Conservation (phyloP, 495 filamentous ascomycete species). For the Hyaloscypha hepaticicola region DNA sequence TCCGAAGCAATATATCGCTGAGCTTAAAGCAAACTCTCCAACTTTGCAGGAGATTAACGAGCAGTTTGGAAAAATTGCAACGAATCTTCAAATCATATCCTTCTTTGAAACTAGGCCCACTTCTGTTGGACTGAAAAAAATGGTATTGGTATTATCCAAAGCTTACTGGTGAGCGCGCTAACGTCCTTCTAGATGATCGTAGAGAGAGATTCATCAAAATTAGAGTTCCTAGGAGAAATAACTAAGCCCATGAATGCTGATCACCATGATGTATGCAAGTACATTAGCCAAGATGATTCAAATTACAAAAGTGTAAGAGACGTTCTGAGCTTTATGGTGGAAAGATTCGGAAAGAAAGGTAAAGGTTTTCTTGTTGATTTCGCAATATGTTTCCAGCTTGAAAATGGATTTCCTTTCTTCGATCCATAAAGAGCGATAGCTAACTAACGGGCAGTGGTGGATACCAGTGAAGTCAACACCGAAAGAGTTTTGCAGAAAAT, state of each 20-base stretch:
- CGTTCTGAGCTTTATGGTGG: constrained; percentile 29
- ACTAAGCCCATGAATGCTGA: constrained; percentile 43
- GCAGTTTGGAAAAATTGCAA: not conserved
- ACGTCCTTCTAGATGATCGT: not conserved
- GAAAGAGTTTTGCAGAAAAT: not conserved
- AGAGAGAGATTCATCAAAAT: constrained; percentile 42
- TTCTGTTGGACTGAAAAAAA: not conserved
- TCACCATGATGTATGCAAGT: constrained; percentile 51
- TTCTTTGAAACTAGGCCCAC: not conserved
- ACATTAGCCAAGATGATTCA: constrained; percentile 36
- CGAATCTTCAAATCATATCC: not conserved
- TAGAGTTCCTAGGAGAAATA: constrained; percentile 45
- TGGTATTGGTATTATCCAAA: not conserved
- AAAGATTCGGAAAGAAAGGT: not conserved
- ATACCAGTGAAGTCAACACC: too few species aligned
- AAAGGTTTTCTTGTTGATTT: not conserved
- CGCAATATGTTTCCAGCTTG: not conserved
- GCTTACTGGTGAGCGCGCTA: not conserved
- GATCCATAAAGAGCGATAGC: too few species aligned
- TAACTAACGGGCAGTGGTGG: too few species aligned
- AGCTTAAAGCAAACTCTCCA: not conserved
- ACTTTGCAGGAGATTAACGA: not conserved
- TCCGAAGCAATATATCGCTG: not conserved
- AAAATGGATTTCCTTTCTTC: not conserved
- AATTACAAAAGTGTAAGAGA: constrained; percentile 43